Evolutionary conservation across 371 early-diverging fungal species (phyloP).

Genomic region (Coemansia sp.): DNA sequence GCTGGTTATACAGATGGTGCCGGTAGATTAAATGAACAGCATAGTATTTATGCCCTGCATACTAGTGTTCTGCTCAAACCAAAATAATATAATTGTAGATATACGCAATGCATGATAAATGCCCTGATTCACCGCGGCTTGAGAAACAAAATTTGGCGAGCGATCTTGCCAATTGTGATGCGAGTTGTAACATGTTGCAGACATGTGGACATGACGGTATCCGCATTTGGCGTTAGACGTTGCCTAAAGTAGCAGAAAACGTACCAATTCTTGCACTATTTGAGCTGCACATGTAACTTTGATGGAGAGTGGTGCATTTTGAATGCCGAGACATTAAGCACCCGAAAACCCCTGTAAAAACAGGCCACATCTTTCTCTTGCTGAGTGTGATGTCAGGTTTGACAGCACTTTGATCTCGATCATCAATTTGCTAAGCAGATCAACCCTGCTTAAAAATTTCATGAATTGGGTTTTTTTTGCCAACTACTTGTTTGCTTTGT

Average conservation of each 20-base stretch:
- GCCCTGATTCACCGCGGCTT: background rate
- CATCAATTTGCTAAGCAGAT: background rate
- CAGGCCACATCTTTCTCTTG: too few relatives aligned
- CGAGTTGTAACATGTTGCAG: background rate
- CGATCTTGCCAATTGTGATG: background rate
- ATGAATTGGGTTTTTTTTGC: background rate
- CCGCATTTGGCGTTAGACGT: background rate
- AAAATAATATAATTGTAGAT: background rate
- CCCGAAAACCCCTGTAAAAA: background rate
- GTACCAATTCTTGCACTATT: background rate
- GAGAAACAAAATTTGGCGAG: background rate
- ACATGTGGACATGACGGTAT: background rate
- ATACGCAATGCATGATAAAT: background rate
- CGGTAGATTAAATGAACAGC: background rate
- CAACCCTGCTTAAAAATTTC: background rate
- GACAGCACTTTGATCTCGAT: conserved; percentile 1
- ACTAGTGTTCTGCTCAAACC: background rate
- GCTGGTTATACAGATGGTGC: background rate
- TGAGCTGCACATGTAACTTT: background rate
- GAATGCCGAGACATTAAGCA: background rate
- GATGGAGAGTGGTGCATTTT: background rate
- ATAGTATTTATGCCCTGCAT: background rate
- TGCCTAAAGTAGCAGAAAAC: background rate
- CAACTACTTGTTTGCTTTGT: background rate
- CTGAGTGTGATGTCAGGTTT: background rate